A percentile compares a stretch with the other conserved stretches of the same genome.
These are phyloP conservation scores for Cyberlindnera nakhonratchasimensis DNA, from an alignment of 805 yeast species.

Conservation along the genomic window DNA sequence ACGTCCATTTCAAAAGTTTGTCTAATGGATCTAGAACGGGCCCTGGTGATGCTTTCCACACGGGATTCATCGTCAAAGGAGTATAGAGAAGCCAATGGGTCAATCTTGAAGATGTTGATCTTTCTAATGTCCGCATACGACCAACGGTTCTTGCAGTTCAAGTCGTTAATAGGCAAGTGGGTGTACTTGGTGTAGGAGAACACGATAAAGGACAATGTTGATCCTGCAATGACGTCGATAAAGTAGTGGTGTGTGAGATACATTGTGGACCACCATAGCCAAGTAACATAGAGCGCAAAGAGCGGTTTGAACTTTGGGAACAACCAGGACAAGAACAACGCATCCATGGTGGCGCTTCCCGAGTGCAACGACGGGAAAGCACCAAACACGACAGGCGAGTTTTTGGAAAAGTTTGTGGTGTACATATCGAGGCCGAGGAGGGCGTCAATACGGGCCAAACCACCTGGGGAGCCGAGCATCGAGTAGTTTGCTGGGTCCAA, in stretches of 20 bases:
- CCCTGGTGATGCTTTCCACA: conserved; percentile 7
- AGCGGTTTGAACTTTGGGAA: conserved; percentile 68
- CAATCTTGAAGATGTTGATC: conserved; percentile 30
- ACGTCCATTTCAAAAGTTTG: conserved; percentile 28
- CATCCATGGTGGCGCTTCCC: conserved; percentile 93
- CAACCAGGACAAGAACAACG: conserved; percentile 75
- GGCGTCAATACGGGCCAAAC: conserved; percentile 80
- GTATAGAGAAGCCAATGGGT: conserved; percentile 33
- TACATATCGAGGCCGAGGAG: conserved; percentile 79
- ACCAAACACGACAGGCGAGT: conserved; percentile 92
- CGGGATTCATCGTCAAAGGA: conserved; percentile 30
- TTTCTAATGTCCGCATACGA: conserved; percentile 46
- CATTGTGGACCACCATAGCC: conserved; percentile 99
- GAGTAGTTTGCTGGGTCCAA: conserved; percentile 85
- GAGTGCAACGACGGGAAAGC: conserved; percentile 88
- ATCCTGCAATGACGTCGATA: conserved; percentile 91
- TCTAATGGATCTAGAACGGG: conserved; percentile 21
- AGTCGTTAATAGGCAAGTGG: conserved; percentile 58
- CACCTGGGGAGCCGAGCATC: conserved; percentile 95
- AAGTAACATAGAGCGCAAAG: conserved; percentile 74
- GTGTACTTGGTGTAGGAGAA: conserved; percentile 67
- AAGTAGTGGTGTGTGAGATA: conserved; percentile 96
- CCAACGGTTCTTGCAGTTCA: conserved; percentile 64
- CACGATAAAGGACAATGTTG: conserved; percentile 68
- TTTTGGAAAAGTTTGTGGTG: conserved; percentile 69